Evolutionary conservation across 495 filamentous ascomycete species (phyloP), one percentile per base, ranked within the genome.

Genomic region (Pyrenula aspistea): DNA sequence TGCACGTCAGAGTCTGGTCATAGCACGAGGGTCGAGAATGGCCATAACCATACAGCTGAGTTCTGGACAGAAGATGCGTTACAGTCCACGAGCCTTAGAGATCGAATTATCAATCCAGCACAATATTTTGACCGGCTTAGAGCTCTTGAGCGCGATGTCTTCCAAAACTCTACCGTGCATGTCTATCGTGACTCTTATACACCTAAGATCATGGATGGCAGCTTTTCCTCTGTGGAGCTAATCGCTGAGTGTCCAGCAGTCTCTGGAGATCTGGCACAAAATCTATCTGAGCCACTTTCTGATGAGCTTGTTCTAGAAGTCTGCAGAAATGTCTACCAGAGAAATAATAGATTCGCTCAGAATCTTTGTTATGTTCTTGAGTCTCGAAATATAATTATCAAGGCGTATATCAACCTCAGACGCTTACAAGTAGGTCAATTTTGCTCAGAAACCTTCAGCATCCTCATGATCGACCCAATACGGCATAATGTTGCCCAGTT

Each of bases 61-160:
- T 42, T 15, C 15, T 42, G 31, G 31, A 42, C 87, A 42, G 31
- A 42, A 15, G 4, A 4, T 42, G 8, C 31, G 8, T 42, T 15
- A 15, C 31, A 4, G 31, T 42, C 15, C 15, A 15, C 15, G 31
- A 15, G 31, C 15, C 31, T 42, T 8, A 42, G 15, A 42, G 31
- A 42, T 8, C 31, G 31, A 4, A 42, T 42, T 42, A 4, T 42
- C 31, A 42, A 42, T 42, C 31, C 31, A 42, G 31, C 15, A 42
- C 31, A 15, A 42, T 42, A 42, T 42, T 42, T 42, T 15, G 31
- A 42, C 15, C 31, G 15, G 31, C 31, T 42, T 15, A 42, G 15
- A 42, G 31, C 4, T 42, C 31, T 42, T 42, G 31, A 42, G 31
- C 31, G 31, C 15, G 4, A 15, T 15, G 15, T 42, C 4, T 42